Conservation (phyloP, 23 red algal genomes). For the Gracilaria domingensis region DNA sequence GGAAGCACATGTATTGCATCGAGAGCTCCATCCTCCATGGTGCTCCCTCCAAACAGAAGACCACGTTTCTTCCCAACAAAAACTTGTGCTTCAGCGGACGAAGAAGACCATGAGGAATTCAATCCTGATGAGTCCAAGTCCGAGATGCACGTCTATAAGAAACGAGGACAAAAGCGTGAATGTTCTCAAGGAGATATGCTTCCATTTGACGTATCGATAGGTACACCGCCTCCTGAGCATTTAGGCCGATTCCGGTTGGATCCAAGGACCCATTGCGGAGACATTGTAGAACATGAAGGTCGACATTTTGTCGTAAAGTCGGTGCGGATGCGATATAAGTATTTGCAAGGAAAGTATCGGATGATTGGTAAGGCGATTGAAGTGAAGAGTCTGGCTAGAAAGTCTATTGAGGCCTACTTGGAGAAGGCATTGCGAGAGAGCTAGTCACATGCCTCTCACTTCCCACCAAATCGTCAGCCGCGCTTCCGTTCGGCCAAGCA, state of each 20-base stretch:
- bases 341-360: slow-evolving; percentile 18
- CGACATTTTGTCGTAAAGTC: slow-evolving; percentile 59
- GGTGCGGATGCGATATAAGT: slow-evolving; percentile 54
- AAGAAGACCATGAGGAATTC: neutral
- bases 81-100: neutral
- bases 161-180: slow-evolving; percentile 13
- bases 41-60: neutral
- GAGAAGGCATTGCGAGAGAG: slow-evolving; percentile 55
- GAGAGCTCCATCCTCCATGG: neutral
- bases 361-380: slow-evolving; percentile 64
- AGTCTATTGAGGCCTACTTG: slow-evolving; percentile 56
- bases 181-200: slow-evolving; percentile 29
- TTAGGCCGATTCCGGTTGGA: slow-evolving; percentile 63
- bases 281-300: slow-evolving; percentile 56
- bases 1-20: neutral
- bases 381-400: slow-evolving; percentile 68
- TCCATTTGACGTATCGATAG: slow-evolving; percentile 60
- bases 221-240: slow-evolving; percentile 34
- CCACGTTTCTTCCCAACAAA: neutral
- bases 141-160: slow-evolving; percentile 24
- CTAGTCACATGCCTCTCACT: neutral
- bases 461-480: neutral
- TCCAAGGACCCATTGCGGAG: slow-evolving; percentile 67
- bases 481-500: neutral
- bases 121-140: neutral